phyloP scores from a whole-genome alignment of 208 protist genomes.

The Trypanosoma lewisi region DNA sequence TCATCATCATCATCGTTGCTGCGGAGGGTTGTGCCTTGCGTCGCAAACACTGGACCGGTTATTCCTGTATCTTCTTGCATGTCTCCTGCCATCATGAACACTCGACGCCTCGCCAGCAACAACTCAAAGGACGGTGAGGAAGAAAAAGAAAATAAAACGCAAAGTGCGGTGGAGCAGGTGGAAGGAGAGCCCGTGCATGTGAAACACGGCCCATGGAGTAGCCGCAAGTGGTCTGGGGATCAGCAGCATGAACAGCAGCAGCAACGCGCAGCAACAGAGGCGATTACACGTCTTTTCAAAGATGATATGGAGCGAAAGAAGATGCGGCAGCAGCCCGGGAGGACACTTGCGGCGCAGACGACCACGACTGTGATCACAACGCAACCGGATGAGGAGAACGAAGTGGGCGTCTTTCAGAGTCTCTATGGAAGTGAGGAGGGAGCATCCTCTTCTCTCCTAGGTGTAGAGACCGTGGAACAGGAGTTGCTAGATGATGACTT shows the following conservation, averaged over 20 bases:
- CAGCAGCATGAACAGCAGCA: slow-evolving; percentile 3
- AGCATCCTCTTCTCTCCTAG: background rate
- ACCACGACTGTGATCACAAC: slow-evolving; percentile 21
- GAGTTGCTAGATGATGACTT: slow-evolving; percentile 82
- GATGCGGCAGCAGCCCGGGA: slow-evolving; percentile 19
- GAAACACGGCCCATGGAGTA: background rate
- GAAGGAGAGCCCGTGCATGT: slow-evolving; percentile 9
- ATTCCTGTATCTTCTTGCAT: background rate
- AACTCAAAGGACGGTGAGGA: slow-evolving; percentile 7
- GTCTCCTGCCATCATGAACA: background rate
- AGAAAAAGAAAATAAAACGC: background rate
- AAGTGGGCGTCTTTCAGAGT: slow-evolving; percentile 3
- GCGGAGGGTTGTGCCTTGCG: background rate
- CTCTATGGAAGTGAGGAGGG: slow-evolving; percentile 4
- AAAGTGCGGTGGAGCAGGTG: slow-evolving; percentile 4
- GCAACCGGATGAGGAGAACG: slow-evolving; percentile 23
- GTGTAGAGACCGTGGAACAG: slow-evolving; percentile 55
- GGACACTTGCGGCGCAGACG: slow-evolving; percentile 14
- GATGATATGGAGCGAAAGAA: slow-evolving; percentile 16
- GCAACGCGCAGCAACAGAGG: slow-evolving; percentile 7
- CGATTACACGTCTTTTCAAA: slow-evolving; percentile 33
- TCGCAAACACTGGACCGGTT: background rate
- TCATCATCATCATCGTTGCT: too few relatives aligned
- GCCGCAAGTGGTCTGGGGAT: background rate
- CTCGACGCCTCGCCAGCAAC: background rate